A percentile compares a stretch with the other conserved stretches of the same genome.
phyloP scores from a whole-genome alignment of 140 eudicot genomes.

The Cichorium intybus region DNA sequence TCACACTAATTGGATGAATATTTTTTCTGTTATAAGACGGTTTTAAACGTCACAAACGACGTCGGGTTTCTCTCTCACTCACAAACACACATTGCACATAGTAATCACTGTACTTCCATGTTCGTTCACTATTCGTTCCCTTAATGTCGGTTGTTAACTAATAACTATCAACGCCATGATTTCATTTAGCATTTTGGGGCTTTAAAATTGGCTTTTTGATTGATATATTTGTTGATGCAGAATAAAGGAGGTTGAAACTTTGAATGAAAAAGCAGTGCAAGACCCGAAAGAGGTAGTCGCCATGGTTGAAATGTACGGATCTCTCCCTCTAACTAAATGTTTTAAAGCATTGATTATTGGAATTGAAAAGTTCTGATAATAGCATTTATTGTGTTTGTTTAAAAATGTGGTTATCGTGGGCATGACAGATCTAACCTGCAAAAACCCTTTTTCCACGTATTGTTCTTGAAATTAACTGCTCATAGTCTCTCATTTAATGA shows the following conservation, averaged over 20 bases:
- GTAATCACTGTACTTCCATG: too few relatives aligned
- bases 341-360: background rate
- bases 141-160: conserved; percentile 14
- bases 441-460: background rate
- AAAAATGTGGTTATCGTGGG: conserved; percentile 20
- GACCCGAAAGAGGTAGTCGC: conserved; percentile 81
- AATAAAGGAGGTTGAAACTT: conserved; percentile 43
- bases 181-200: conserved; percentile 1
- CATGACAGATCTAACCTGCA: conserved; percentile 7
- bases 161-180: background rate
- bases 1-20: conserved; percentile 11
- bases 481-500: conserved; percentile 19
- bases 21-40: conserved; percentile 17
- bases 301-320: conserved; percentile 67
- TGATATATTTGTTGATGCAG: conserved; percentile 28
- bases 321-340: background rate
- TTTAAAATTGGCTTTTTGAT: background rate
- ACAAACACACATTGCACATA: conserved; percentile 12
- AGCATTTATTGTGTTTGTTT: conserved; percentile 23
- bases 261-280: conserved; percentile 69
- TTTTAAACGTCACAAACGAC: conserved; percentile 19
- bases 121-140: too few relatives aligned
- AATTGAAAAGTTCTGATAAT: conserved; percentile 21
- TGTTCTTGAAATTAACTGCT: conserved; percentile 10
- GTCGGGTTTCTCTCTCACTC: conserved; percentile 20